Base-by-base conservation (phyloP, 148 eudicot genomes). In the Chenopodium formosanum region DNA sequence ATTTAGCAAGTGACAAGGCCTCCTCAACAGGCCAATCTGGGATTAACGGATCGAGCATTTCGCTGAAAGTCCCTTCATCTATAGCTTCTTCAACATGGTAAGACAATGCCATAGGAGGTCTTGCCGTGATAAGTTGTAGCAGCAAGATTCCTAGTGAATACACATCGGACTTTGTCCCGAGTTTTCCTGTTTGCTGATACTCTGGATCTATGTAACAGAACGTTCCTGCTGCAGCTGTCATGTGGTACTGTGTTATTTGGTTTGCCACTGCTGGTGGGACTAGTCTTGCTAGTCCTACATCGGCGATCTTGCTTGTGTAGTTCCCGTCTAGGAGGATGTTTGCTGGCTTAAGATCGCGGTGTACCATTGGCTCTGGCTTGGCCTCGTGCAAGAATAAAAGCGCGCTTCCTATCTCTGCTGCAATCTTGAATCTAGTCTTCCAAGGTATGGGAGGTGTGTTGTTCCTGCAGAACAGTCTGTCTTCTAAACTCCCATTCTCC, bases 151-250 rank as follows among this genome's bases (percentile, higher is more conserved):
- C 98, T 4, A 94, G 62, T 4, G 98, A 94, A 82, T 92, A 94
- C 22, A 94, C 74, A 76, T 94, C 98, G 0, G 97, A 94, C 83
- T 91, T 90, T 31, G 90, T 90, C 27, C 94, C 88, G 17, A 94
- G 83, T 84, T 79, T 78, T 4, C 98, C 98, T 0, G 97, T 91
- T 79, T 90, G 94, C 81, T 94, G 98, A 69, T 94, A 94, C 85
- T 94, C 98, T 0, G 97, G 98, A 74, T 92, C 98, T 1, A 94
- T 94, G 90, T 94, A 94, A 81, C 93, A 94, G 58, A 94, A 92
- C 32, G 98, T 94, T 73, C 98, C 98, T 4, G 93, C 97, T 19
- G 98, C 97, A 22, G 94, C 87, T 9, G 97, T 92, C 90, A 91
- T 89, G 77, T 85, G 88, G 73, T 87, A 89, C 65, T 89, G 91